Conservation (phyloP, 2,329 filamentous ascomycete genomes). For the Fusarium nisikadoi region DNA sequence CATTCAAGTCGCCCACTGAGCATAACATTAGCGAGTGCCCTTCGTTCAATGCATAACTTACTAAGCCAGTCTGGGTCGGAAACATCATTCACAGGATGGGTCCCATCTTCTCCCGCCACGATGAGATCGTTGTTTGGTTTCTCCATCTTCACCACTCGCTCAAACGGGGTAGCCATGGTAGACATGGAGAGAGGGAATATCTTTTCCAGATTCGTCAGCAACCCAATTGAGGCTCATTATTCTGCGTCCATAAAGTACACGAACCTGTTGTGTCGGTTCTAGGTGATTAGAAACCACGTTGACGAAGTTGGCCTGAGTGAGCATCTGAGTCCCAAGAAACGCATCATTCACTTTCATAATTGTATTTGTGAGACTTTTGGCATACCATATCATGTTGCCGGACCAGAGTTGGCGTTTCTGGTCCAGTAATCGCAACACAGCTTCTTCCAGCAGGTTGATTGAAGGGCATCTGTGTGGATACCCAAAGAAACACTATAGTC, state of each 20-base stretch:
- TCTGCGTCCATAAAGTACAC: neutral
- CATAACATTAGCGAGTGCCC: rapidly evolving
- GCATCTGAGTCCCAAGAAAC: conserved; percentile 7
- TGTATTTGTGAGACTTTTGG: neutral
- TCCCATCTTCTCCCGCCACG: rapidly evolving
- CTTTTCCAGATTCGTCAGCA: neutral
- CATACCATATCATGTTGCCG: neutral
- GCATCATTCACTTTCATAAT: conserved; percentile 6
- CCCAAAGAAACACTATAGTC: neutral
- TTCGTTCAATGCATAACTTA: neutral
- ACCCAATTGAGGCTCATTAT: neutral
- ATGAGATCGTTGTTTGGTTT: neutral
- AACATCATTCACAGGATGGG: rapidly evolving
- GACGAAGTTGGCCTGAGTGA: conserved; percentile 10
- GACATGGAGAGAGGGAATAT: neutral
- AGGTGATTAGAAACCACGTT: neutral
- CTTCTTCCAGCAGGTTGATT: neutral
- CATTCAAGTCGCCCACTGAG: rapidly evolving
- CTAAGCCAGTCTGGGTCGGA: neutral
- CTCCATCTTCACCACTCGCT: neutral
- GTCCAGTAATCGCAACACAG: neutral
- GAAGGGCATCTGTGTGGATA: neutral
- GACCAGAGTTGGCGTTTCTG: neutral
- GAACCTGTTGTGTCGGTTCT: neutral
- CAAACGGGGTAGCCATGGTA: neutral